Base-by-base conservation (phyloP, 164 flowering plant genomes). In the Stephania cephalantha region DNA sequence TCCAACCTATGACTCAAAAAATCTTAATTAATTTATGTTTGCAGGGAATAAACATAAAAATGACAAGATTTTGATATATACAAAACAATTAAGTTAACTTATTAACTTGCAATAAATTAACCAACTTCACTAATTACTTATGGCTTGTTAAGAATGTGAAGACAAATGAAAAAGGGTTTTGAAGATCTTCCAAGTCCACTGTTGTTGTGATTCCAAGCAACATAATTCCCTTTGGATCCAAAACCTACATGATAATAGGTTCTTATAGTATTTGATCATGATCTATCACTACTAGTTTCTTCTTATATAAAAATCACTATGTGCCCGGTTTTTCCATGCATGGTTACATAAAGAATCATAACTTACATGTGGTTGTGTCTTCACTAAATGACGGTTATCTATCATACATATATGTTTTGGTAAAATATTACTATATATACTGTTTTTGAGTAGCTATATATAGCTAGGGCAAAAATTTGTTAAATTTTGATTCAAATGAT, bases 101-200 rank as follows among this genome's bases (percentile, higher is more conserved):
- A 50, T 52, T 31, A 31, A 35, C 9, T 25, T n/a, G 52, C 70
- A 12, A 35, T 35, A 35, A 35, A 35, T 35, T 35, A 35, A 35
- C 42, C 4, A 35, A 35, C 42, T 35, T 35, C 42, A 35, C 42
- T 35, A 35, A 35, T 35, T 8, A 20, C 11, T 66, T 35, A 50
- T 48, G 72, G 35, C 71, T 65, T 53, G 66, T 67, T 5, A 44
- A 25, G 30, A 58, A 61, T 63, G 42, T 73, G 5, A 25, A 70
- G 72, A 42, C 72, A 69, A 78, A 72, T 7, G 55, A 35, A 44
- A n/a, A 52, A 50, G 73, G n/a, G 52, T 18, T 30, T 15, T 7
- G 76, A 77, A 79, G 79, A 84, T 85, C 75, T 72, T 31, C 46
- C 66, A 82, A 30, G 55, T 71, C 80, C 46, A 7, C 13, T 12